Conservation (phyloP, 2,329 filamentous ascomycete species). For the Hypocrella siamensis region DNA sequence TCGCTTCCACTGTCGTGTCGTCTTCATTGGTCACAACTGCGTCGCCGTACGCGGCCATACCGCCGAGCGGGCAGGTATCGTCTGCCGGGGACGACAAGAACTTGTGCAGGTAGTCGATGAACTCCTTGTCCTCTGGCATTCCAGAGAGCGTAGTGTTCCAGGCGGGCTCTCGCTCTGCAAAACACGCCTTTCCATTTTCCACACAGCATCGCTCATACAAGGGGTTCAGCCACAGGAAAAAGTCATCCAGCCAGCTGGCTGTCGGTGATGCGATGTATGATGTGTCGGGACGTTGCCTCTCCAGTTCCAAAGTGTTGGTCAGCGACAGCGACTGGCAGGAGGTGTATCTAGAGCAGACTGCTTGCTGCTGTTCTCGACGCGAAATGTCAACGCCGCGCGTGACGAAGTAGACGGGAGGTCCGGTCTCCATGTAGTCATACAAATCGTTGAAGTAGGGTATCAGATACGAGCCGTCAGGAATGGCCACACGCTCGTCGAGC, state of each 20-base stretch:
- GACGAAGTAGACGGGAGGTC: conserved; percentile 93
- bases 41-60: conserved; percentile 72
- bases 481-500: conserved; percentile 84
- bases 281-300: conserved; percentile 74
- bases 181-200: conserved; percentile 58
- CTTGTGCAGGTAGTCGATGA: conserved; percentile 67
- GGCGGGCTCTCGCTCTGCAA: conserved; percentile 55
- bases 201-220: conserved; percentile 56
- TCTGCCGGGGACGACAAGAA: conserved; percentile 72
- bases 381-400: conserved; percentile 70
- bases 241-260: conserved; percentile 95
- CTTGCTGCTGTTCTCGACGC: conserved; percentile 57
- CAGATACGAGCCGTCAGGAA: conserved; percentile 85
- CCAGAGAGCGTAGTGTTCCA: conserved; percentile 85
- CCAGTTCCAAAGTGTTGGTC: conserved; percentile 81
- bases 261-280: conserved; percentile 81
- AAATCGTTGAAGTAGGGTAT: conserved; percentile 95
- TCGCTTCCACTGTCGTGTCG: conserved; percentile 55
- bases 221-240: conserved; percentile 92
- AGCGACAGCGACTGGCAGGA: conserved; percentile 75
- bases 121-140: conserved; percentile 90
- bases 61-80: conserved; percentile 74
- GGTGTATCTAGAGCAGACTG: conserved; percentile 81
- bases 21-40: conserved; percentile 66
- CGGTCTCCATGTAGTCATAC: conserved; percentile 79